A percentile compares a stretch with the other conserved stretches of the same genome.
Evolutionary conservation across 1,139 yeast genomes (phyloP).

Genomic region (Yamadazyma pseudoaaseri): DNA sequence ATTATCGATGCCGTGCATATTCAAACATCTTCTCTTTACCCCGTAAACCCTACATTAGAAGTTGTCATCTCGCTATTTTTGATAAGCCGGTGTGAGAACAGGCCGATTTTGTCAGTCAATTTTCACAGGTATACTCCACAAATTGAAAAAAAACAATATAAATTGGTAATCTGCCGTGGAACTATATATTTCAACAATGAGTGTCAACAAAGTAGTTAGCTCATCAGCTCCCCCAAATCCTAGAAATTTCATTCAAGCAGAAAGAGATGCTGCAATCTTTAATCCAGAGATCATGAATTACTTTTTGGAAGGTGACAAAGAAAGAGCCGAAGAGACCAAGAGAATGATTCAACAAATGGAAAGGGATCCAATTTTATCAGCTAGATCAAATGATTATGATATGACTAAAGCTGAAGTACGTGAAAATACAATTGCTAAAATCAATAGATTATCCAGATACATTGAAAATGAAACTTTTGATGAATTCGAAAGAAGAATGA

Average conservation of each 20-base stretch:
- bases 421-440: slow-evolving; percentile 41
- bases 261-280: slow-evolving; percentile 34
- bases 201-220: slow-evolving; percentile 15
- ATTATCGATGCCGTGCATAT: no score
- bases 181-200: slow-evolving; percentile 2
- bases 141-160: slow-evolving; percentile 4
- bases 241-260: slow-evolving; percentile 32
- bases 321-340: slow-evolving; percentile 33
- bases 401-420: slow-evolving; percentile 41
- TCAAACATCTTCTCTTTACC: no score
- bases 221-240: slow-evolving; percentile 34
- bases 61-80: no score
- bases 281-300: slow-evolving; percentile 46
- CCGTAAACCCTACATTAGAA: no score
- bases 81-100: no score
- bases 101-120: neutral
- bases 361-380: slow-evolving; percentile 47
- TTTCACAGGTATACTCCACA: slow-evolving; percentile 2
- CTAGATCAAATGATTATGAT: slow-evolving; percentile 40
- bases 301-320: slow-evolving; percentile 45
- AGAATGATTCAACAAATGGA: slow-evolving; percentile 45
- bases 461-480: slow-evolving; percentile 44
- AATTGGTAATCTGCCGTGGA: no score
- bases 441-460: slow-evolving; percentile 43
- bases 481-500: slow-evolving; percentile 41